phyloP scores from a whole-genome alignment of 257 asterid genomes.

The Phtheirospermum japonicum region DNA sequence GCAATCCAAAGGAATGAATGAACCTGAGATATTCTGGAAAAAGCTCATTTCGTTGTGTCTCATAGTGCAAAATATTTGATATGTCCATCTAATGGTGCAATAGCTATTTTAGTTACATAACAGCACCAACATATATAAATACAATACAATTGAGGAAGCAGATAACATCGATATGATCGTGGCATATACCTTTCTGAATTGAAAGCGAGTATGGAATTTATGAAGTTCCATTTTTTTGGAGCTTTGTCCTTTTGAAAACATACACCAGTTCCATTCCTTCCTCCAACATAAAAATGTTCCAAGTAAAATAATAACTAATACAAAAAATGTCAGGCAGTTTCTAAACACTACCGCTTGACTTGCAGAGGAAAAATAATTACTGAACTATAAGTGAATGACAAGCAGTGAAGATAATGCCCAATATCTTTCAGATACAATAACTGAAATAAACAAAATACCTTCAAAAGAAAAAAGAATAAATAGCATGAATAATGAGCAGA shows the following conservation, averaged over 20 bases:
- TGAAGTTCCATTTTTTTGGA: constrained; percentile 16
- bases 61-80: constrained; percentile 22
- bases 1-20: constrained; percentile 6
- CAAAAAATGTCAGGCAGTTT: constrained; percentile 1
- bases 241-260: background rate
- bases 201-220: constrained; percentile 3
- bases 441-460: background rate
- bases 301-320: background rate
- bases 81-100: constrained; percentile 16
- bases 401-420: background rate
- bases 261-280: constrained; percentile 7
- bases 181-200: constrained; percentile 4
- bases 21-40: constrained; percentile 3
- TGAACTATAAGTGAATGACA: background rate
- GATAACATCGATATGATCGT: constrained; percentile 5
- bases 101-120: constrained; percentile 1
- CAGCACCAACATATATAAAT: background rate
- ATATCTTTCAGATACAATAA: background rate
- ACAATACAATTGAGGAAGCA: constrained; percentile 13
- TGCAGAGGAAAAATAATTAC: background rate
- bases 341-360: background rate
- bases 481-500: constrained; percentile 18
- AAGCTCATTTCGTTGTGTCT: constrained; percentile 12
- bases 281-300: constrained; percentile 17
- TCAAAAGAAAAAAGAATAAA: too few relatives aligned